These are phyloP conservation scores for Fraxinus greggii DNA, from an alignment of 305 asterid genomes.

Conservation along the genomic window DNA sequence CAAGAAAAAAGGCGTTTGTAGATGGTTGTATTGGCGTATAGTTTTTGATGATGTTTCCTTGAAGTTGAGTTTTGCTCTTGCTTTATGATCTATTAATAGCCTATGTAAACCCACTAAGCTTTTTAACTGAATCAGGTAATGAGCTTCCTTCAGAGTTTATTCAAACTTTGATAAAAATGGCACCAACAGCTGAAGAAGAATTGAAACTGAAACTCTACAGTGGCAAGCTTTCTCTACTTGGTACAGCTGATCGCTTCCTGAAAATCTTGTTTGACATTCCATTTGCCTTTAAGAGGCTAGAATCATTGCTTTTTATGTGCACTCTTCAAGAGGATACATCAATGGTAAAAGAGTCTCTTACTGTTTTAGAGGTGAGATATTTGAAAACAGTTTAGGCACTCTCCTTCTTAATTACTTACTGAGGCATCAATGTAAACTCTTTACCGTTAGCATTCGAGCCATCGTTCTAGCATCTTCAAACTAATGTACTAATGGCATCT, in stretches of 20 bases:
- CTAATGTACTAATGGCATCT: slow-evolving; percentile 7
- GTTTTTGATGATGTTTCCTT: neutral
- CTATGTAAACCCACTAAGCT: slow-evolving; percentile 23
- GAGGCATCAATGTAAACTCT: neutral
- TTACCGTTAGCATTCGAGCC: neutral
- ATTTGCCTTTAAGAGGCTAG: slow-evolving; percentile 73
- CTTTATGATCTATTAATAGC: neutral
- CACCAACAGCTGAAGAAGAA: slow-evolving; percentile 91
- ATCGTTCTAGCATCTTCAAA: neutral
- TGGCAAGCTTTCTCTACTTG: slow-evolving; percentile 71
- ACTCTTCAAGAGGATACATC: slow-evolving; percentile 66
- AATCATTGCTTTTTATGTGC: slow-evolving; percentile 68
- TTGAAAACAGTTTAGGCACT: neutral
- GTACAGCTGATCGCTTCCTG: slow-evolving; percentile 84
- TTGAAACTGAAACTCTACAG: slow-evolving; percentile 68
- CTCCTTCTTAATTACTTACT: neutral
- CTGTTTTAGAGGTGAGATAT: slow-evolving; percentile 68
- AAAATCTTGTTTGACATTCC: slow-evolving; percentile 80
- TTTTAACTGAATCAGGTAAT: slow-evolving; percentile 59
- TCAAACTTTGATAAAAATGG: slow-evolving; percentile 79
- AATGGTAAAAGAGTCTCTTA: slow-evolving; percentile 54
- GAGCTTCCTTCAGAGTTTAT: slow-evolving; percentile 88
- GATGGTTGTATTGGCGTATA: neutral
- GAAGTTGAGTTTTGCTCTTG: neutral
- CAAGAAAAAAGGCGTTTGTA: neutral